A percentile compares a stretch with the other conserved stretches of the same genome.
Evolutionary conservation across 192 early-diverging fungal species (phyloP).

Genomic region (Backusella tuberculispora): DNA sequence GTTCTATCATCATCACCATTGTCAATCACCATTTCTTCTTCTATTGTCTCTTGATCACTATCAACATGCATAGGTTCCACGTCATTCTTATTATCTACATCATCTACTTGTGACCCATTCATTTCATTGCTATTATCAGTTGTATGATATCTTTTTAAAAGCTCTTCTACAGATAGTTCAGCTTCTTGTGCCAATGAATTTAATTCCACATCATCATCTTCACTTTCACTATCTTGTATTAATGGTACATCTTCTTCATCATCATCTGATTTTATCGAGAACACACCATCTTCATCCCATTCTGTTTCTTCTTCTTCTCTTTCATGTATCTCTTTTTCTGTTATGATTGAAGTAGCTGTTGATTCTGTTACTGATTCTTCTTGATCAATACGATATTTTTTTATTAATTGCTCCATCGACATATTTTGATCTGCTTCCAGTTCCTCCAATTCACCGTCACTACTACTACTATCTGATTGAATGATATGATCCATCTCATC

Average conservation of each 20-base stretch:
- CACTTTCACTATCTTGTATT: slow-evolving; percentile 34
- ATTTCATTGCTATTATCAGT: slow-evolving; percentile 23
- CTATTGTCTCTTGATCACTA: slow-evolving; percentile 25
- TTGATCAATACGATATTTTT: slow-evolving; percentile 48
- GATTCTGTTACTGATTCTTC: slow-evolving; percentile 35
- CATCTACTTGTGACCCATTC: slow-evolving; percentile 24
- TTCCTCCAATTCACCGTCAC: slow-evolving; percentile 50
- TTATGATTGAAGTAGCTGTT: neutral
- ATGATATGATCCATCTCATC: slow-evolving; percentile 32
- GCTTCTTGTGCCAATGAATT: slow-evolving; percentile 36
- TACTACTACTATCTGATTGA: slow-evolving; percentile 32
- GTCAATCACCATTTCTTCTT: slow-evolving; percentile 39
- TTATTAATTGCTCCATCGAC: slow-evolving; percentile 61
- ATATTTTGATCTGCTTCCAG: slow-evolving; percentile 67
- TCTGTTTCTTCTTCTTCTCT: neutral
- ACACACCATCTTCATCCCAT: neutral
- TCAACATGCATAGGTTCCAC: slow-evolving; percentile 13
- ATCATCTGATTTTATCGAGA: slow-evolving; percentile 19
- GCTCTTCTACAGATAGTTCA: slow-evolving; percentile 37
- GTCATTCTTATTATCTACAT: slow-evolving; percentile 29
- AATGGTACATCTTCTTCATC: slow-evolving; percentile 35
- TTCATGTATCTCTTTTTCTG: neutral
- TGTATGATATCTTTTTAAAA: slow-evolving; percentile 41
- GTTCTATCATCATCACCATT: slow-evolving; percentile 40
- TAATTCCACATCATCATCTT: slow-evolving; percentile 39